Percentiles rank a stretch among this genome's conserved stretches.
Conservation (phyloP, 164 flowering plant species). For the Hamamelis virginiana region DNA sequence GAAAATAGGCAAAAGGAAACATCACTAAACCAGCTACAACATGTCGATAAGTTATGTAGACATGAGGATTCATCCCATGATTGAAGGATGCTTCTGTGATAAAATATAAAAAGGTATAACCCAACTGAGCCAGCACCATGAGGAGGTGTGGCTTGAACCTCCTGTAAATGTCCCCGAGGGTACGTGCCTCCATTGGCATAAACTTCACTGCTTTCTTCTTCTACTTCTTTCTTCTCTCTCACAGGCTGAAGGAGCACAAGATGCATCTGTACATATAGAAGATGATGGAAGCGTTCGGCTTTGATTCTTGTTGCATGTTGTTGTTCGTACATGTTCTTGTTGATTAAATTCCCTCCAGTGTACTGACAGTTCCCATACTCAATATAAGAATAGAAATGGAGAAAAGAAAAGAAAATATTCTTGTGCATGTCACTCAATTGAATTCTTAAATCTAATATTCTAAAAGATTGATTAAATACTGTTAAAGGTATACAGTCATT, state of each 20-base stretch:
- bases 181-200: slow-evolving; percentile 16
- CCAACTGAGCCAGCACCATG: slow-evolving; percentile 63
- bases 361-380: slow-evolving; percentile 3
- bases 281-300: slow-evolving; percentile 5
- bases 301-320: slow-evolving; percentile 32
- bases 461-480: not conserved
- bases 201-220: not conserved
- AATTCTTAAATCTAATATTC: not conserved
- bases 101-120: slow-evolving; percentile 66
- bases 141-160: slow-evolving; percentile 67
- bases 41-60: slow-evolving; percentile 67
- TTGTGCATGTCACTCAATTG: not conserved
- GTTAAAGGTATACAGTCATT: not conserved
- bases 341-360: slow-evolving; percentile 17
- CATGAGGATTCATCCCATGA: slow-evolving; percentile 85
- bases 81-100: slow-evolving; percentile 82
- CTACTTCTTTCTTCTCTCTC: not conserved
- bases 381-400: not conserved
- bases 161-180: slow-evolving; percentile 11
- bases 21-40: slow-evolving; percentile 47
- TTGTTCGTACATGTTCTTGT: slow-evolving; percentile 24
- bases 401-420: not conserved
- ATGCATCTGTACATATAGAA: slow-evolving; percentile 11
- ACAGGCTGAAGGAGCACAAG: not conserved
- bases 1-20: slow-evolving; percentile 76